Conservation (phyloP, 352 stramenopile species). For the Phytophthora constricta region DNA sequence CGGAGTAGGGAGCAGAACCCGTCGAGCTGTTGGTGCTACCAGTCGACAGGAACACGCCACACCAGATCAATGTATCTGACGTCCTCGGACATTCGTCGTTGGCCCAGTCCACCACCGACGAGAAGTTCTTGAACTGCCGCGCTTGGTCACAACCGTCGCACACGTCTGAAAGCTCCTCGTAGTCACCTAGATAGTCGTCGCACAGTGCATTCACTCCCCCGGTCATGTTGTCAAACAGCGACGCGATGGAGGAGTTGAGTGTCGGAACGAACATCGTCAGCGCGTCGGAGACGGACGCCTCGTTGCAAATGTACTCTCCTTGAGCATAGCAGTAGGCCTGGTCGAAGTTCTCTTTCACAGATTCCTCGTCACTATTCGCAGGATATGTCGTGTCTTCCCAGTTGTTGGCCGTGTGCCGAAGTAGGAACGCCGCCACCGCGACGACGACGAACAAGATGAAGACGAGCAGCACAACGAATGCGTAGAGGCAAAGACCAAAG, state of each 20-base stretch:
- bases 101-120: slow-evolving; percentile 76
- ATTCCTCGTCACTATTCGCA: slow-evolving; percentile 50
- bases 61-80: slow-evolving; percentile 58
- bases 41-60: slow-evolving; percentile 56
- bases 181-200: slow-evolving; percentile 42
- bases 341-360: slow-evolving; percentile 69
- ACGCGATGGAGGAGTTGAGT: slow-evolving; percentile 39
- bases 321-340: slow-evolving; percentile 77
- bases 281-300: slow-evolving; percentile 57
- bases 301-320: slow-evolving; percentile 75
- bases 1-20: slow-evolving; percentile 53
- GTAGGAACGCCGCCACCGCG: slow-evolving; percentile 52
- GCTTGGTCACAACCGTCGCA: slow-evolving; percentile 64
- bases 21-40: slow-evolving; percentile 29
- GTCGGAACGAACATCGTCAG: slow-evolving; percentile 57
- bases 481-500: slow-evolving; percentile 63
- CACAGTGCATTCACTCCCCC: slow-evolving; percentile 74
- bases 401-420: slow-evolving; percentile 46
- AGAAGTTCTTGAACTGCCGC: slow-evolving; percentile 67
- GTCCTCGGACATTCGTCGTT: slow-evolving; percentile 79
- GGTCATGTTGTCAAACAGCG: slow-evolving; percentile 54
- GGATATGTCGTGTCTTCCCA: slow-evolving; percentile 61
- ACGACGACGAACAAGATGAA: slow-evolving; percentile 61
- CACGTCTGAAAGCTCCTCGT: slow-evolving; percentile 47
- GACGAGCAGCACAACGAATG: slow-evolving; percentile 54